These are phyloP conservation scores for Cladosporium colombiae DNA, from an alignment of 2,329 filamentous ascomycete genomes.

Conservation along the genomic window DNA sequence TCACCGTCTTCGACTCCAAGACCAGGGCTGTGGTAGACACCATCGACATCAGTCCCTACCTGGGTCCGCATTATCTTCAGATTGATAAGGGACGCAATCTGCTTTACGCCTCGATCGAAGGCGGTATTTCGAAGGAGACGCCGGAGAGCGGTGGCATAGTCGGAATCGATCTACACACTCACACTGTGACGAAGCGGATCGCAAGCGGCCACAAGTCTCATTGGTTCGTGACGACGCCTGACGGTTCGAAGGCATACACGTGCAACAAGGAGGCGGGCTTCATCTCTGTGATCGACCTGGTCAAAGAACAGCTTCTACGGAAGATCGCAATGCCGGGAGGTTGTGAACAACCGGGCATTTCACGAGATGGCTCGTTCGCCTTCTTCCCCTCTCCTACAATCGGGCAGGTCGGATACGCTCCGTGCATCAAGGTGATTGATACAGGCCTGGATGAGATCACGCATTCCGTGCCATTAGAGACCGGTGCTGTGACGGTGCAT, in stretches of 20 bases:
- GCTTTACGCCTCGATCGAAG: slow-evolving; percentile 22
- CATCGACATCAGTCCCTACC: slow-evolving; percentile 22
- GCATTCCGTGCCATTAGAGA: neutral
- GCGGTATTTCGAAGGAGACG: neutral
- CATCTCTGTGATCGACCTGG: slow-evolving; percentile 9
- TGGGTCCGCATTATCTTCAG: slow-evolving; percentile 20
- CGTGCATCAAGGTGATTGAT: slow-evolving; percentile 12
- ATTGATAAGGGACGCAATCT: slow-evolving; percentile 18
- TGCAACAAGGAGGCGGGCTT: slow-evolving; percentile 23
- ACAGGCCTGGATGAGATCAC: neutral
- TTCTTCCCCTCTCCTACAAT: slow-evolving; percentile 12
- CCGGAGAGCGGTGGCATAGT: slow-evolving; percentile 19
- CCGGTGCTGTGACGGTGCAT: neutral
- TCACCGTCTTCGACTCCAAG: slow-evolving; percentile 23
- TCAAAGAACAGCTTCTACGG: neutral
- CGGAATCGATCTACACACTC: slow-evolving; percentile 21
- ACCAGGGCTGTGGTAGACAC: slow-evolving; percentile 17
- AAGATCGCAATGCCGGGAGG: neutral
- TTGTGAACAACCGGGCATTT: slow-evolving; percentile 9
- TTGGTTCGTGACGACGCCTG: slow-evolving; percentile 25
- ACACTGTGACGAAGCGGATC: slow-evolving; percentile 20
- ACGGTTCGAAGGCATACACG: slow-evolving; percentile 23
- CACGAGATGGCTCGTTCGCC: neutral
- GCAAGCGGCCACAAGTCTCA: slow-evolving; percentile 21
- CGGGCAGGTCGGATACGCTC: neutral